These are phyloP conservation scores for Rugosomyces carneus DNA, from an alignment of 1,284 basidiomycete genomes.

Conservation along the genomic window DNA sequence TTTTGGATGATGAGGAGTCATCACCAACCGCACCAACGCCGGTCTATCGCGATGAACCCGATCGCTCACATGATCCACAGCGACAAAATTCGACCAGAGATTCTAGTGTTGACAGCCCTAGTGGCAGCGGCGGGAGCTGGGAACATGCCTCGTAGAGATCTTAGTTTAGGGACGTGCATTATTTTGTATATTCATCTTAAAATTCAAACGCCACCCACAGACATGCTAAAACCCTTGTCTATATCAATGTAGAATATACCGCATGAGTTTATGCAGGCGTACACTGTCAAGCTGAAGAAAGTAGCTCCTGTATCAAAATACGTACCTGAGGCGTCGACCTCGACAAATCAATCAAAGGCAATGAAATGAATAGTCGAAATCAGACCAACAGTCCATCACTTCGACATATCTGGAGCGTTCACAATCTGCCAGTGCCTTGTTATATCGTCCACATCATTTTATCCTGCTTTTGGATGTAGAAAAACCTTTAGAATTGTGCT, in stretches of 20 bases:
- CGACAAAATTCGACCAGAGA: slow-evolving; percentile 21
- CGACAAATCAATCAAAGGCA: not conserved
- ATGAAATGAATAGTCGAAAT: not conserved
- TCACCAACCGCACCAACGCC: slow-evolving; percentile 31
- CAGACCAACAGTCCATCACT: not conserved
- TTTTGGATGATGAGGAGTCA: slow-evolving; percentile 60
- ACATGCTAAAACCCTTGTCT: not conserved
- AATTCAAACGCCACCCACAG: not conserved
- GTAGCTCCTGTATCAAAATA: not conserved
- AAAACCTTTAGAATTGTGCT: too few species aligned
- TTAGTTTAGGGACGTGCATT: not conserved
- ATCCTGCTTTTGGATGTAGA: too few species aligned
- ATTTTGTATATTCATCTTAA: not conserved
- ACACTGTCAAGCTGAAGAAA: too few species aligned
- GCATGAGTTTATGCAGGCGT: too few species aligned
- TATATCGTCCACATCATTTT: too few species aligned
- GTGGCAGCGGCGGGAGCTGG: slow-evolving; percentile 63
- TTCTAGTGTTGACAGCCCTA: slow-evolving; percentile 43
- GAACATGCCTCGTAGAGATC: slow-evolving; percentile 53
- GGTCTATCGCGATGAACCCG: slow-evolving; percentile 58
- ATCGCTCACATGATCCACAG: slow-evolving; percentile 18
- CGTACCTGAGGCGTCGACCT: not conserved
- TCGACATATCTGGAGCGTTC: too few species aligned
- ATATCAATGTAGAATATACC: too few species aligned
- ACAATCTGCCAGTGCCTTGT: too few species aligned